A percentile compares a stretch with the other conserved stretches of the same genome.
These are phyloP conservation scores for Penicillium canescens DNA, from an alignment of 495 filamentous ascomycete genomes.

Conservation along the genomic window DNA sequence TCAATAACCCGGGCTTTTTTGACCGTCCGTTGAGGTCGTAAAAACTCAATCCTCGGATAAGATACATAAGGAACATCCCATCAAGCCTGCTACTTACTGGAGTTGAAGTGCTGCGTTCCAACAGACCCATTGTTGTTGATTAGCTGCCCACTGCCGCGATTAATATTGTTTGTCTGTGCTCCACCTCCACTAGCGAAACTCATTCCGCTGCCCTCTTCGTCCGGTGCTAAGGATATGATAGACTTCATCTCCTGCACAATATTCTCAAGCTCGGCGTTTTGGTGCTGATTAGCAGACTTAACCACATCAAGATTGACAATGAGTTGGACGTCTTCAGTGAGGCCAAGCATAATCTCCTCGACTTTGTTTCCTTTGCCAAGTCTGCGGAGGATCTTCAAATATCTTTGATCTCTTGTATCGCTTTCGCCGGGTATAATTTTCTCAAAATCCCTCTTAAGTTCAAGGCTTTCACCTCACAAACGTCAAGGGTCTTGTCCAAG, in stretches of 20 bases:
- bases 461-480: neutral
- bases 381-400: slow-evolving; percentile 7
- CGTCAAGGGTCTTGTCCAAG: slow-evolving; percentile 4
- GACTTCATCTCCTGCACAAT: slow-evolving; percentile 10
- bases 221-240: neutral
- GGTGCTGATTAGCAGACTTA: too few relatives aligned
- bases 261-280: slow-evolving; percentile 5
- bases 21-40: too few relatives aligned
- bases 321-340: slow-evolving; percentile 14
- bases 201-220: neutral
- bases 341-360: slow-evolving; percentile 12
- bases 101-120: slow-evolving; percentile 3
- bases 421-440: slow-evolving; percentile 8
- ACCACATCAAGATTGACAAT: slow-evolving; percentile 9
- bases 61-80: neutral
- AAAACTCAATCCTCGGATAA: neutral
- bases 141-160: slow-evolving; percentile 1
- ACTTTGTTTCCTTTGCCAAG: slow-evolving; percentile 17
- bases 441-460: slow-evolving; percentile 1
- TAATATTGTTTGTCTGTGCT: slow-evolving; percentile 5
- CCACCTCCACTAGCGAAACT: neutral
- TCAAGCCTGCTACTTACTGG: slow-evolving; percentile 7
- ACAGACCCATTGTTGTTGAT: neutral
- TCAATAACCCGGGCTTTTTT: too few relatives aligned
- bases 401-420: slow-evolving; percentile 5